These are phyloP conservation scores for Boletus rubroflammeus DNA, from an alignment of 768 basidiomycete genomes.

Conservation along the genomic window DNA sequence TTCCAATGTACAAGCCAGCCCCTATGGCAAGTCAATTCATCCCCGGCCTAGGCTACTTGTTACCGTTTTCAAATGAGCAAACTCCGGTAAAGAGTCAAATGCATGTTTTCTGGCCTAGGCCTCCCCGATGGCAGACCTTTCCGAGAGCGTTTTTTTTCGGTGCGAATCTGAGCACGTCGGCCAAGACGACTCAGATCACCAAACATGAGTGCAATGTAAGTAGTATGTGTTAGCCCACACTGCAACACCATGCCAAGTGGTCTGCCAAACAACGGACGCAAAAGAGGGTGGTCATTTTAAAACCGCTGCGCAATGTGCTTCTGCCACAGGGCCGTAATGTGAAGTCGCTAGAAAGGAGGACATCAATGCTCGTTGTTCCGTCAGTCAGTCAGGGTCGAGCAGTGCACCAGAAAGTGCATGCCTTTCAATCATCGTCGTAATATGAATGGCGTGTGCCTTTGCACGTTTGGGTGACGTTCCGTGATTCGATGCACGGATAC, in stretches of 20 bases:
- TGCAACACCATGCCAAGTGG: neutral
- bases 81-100: neutral
- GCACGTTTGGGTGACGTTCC: neutral
- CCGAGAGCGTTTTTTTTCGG: neutral
- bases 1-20: neutral
- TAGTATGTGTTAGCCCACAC: neutral
- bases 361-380: neutral
- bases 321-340: constrained; percentile 14
- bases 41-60: neutral
- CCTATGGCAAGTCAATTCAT: neutral
- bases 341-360: constrained; percentile 8
- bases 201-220: neutral
- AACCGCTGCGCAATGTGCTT: constrained; percentile 1
- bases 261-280: neutral
- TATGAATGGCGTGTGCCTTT: constrained; percentile 5
- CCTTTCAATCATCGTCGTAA: neutral
- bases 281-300: constrained; percentile 5
- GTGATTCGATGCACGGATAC: neutral
- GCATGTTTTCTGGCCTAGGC: neutral
- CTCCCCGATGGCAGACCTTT: neutral
- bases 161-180: neutral
- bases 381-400: constrained; percentile 14
- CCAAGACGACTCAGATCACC: neutral
- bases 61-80: neutral
- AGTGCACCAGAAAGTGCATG: neutral